Base-by-base conservation (phyloP, 1,139 yeast species). In the Nakaseomyces kungkrabaensis region DNA sequence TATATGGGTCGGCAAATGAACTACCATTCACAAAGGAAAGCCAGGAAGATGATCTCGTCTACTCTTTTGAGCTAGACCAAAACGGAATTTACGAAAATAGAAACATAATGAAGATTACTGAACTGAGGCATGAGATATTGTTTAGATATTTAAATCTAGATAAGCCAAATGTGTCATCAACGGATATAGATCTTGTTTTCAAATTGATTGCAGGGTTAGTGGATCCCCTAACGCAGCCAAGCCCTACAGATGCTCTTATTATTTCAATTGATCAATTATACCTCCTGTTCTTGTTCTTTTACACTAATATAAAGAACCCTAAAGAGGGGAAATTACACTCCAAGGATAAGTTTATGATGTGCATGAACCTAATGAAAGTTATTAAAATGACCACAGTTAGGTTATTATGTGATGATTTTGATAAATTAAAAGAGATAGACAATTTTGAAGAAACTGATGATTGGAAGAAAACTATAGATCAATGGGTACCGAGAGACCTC, bases 191-290 rank as follows among this genome's bases (percentile, higher is more conserved):
- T 9, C 33, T 52, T 6, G 63, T 59, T 49, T 64, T 62, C 47
- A 52, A 50, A 38, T 38, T 52, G 4, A 45, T 64, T 24, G 53
- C 59, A 32, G 70, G 78, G 1, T 62, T 83, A 40, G 76, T 82
- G 50, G 88, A 82, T 60, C 86, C 87, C 4, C 70, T 74, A 56
- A 79, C 87, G 1, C 88, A 81, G 55, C 89, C 90, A 0, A 75
- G 76, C 42, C 85, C 82, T 36, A 73, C 74, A n/a, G 82, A 79
- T 25, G 61, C 67, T 1, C 64, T 70, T 32, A 66, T 79, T 0
- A 67, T 81, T 17, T 80, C 87, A 31, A 65, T 82, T 9, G 81
- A 80, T 52, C 62, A 73, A 7, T 56, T 82, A 4, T 73, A 84
- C 4, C 79, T 78, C 52, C 56, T 79, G 44, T 68, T 78, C 24